These are phyloP conservation scores for Chalaropsis ovoidea DNA, from an alignment of 2,329 filamentous ascomycete species.

Conservation along the genomic window DNA sequence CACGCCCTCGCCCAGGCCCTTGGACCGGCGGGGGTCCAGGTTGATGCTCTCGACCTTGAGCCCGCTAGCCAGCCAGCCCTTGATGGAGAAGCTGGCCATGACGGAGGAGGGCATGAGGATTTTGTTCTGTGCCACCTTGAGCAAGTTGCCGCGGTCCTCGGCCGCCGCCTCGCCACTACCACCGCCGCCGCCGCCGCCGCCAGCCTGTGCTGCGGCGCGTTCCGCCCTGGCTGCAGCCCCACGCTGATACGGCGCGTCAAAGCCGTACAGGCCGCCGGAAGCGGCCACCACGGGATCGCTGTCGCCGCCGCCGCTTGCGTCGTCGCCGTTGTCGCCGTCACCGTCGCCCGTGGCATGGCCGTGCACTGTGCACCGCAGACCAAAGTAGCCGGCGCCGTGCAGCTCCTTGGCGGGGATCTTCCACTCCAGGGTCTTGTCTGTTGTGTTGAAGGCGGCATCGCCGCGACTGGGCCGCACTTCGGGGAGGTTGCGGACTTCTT, in stretches of 20 bases:
- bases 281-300: neutral
- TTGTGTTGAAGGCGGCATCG: slow-evolving; percentile 70
- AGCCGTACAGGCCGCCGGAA: slow-evolving; percentile 21
- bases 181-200: neutral
- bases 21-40: slow-evolving; percentile 66
- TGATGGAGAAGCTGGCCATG: slow-evolving; percentile 59
- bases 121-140: slow-evolving; percentile 56
- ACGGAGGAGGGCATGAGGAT: slow-evolving; percentile 72
- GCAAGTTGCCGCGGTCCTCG: slow-evolving; percentile 43
- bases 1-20: slow-evolving; percentile 73
- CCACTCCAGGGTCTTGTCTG: slow-evolving; percentile 70
- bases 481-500: slow-evolving; percentile 67
- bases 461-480: slow-evolving; percentile 73
- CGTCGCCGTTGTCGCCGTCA: slow-evolving; percentile 41
- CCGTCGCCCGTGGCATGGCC: slow-evolving; percentile 47
- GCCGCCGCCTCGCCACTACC: neutral
- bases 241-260: slow-evolving; percentile 22
- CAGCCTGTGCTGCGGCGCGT: slow-evolving; percentile 28
- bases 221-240: slow-evolving; percentile 24
- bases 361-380: slow-evolving; percentile 68
- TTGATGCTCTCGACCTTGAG: slow-evolving; percentile 58
- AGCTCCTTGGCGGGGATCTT: slow-evolving; percentile 69
- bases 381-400: slow-evolving; percentile 56
- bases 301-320: slow-evolving; percentile 31
- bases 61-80: slow-evolving; percentile 58